Evolutionary conservation across 441 rosid genomes (phyloP).

Genomic region (Erodium trifolium): DNA sequence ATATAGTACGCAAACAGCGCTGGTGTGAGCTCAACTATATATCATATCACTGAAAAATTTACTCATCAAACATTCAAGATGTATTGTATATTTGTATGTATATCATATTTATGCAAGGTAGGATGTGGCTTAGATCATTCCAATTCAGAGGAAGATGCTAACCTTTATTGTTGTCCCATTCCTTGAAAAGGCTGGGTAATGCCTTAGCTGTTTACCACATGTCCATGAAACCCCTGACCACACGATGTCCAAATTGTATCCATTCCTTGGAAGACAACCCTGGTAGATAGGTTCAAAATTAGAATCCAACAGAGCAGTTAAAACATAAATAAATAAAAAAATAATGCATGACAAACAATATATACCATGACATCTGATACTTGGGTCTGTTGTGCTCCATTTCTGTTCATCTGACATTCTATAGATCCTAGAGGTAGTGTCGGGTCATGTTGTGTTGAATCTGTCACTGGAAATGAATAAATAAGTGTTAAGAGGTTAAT

Average conservation of each 20-base stretch:
- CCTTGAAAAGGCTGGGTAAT: constrained; percentile 76
- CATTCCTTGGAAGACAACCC: constrained; percentile 50
- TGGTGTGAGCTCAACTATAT: neutral
- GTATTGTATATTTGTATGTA: neutral
- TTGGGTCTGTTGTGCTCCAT: constrained; percentile 38
- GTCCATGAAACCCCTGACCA: constrained; percentile 85
- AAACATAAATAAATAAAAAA: constrained; percentile 6
- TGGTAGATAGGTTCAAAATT: constrained; percentile 23
- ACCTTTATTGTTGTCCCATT: constrained; percentile 77
- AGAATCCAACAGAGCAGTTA: constrained; percentile 15
- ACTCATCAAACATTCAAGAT: neutral
- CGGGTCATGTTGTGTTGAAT: constrained; percentile 43
- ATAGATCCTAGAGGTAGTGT: constrained; percentile 39
- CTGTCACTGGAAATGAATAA: constrained; percentile 32
- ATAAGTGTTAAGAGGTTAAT: neutral
- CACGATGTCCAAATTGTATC: constrained; percentile 56
- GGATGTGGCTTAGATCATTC: neutral
- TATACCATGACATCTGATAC: constrained; percentile 29
- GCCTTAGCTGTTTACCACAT: constrained; percentile 89
- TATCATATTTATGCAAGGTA: neutral
- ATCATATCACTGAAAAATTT: neutral
- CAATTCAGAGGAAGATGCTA: constrained; percentile 27
- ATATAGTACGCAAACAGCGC: neutral
- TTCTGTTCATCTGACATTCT: constrained; percentile 38
- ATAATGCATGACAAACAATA: neutral